Conservation (phyloP, 495 filamentous ascomycete species). For the Elaphomyces granulatus region DNA sequence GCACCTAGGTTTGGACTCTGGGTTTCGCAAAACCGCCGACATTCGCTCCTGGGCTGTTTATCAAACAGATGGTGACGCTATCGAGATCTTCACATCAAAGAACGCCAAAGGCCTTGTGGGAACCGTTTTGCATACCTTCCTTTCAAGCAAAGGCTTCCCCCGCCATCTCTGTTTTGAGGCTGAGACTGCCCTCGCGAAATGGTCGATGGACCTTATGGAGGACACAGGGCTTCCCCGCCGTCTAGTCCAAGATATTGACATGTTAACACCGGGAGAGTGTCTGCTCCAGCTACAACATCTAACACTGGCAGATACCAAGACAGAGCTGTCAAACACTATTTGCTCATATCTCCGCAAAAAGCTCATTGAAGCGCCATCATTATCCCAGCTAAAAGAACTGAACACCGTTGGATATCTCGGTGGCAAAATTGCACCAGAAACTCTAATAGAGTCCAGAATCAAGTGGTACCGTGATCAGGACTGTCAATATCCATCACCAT, state of each 20-base stretch:
- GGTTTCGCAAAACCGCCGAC: slow-evolving; percentile 33
- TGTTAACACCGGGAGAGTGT: slow-evolving; percentile 37
- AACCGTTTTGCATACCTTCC: slow-evolving; percentile 42
- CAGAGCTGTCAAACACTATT: slow-evolving; percentile 18
- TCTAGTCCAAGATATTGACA: slow-evolving; percentile 36
- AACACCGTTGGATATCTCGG: slow-evolving; percentile 38
- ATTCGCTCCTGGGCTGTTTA: slow-evolving; percentile 43
- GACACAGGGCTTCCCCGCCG: slow-evolving; percentile 29
- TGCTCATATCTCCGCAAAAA: slow-evolving; percentile 31
- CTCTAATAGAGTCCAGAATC: slow-evolving; percentile 32
- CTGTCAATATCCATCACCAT: slow-evolving; percentile 26
- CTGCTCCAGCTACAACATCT: slow-evolving; percentile 38
- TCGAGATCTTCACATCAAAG: slow-evolving; percentile 41
- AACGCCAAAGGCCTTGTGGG: slow-evolving; percentile 34
- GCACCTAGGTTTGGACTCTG: slow-evolving; percentile 38
- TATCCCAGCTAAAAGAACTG: slow-evolving; percentile 33
- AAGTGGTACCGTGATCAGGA: slow-evolving; percentile 37
- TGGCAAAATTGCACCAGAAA: slow-evolving; percentile 25
- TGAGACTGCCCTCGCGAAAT: slow-evolving; percentile 31
- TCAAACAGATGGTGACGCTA: slow-evolving; percentile 26
- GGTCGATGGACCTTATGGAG: slow-evolving; percentile 21
- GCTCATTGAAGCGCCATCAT: slow-evolving; percentile 35
- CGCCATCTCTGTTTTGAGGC: slow-evolving; percentile 38
- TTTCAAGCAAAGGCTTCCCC: slow-evolving; percentile 34
- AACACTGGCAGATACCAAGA: slow-evolving; percentile 22